A percentile compares a stretch with the other conserved stretches of the same genome.
These are phyloP conservation scores for Backusella macrospora DNA, from an alignment of 192 early-diverging fungal genomes.

Conservation along the genomic window DNA sequence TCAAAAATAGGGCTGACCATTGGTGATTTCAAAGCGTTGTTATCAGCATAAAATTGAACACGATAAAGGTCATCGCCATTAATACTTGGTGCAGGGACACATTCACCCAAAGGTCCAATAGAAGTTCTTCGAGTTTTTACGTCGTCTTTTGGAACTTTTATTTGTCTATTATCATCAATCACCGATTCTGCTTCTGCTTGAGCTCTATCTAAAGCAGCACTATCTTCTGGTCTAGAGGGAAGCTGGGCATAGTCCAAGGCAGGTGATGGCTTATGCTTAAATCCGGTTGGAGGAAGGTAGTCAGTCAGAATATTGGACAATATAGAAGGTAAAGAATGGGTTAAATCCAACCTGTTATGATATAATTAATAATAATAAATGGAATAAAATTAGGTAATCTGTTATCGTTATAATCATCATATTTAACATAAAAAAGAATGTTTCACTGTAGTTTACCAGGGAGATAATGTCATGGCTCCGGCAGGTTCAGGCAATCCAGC, in stretches of 20 bases:
- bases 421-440: not conserved
- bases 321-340: slow-evolving; percentile 50
- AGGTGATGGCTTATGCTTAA: slow-evolving; percentile 41
- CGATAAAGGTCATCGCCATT: slow-evolving; percentile 31
- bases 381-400: no score
- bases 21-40: slow-evolving; percentile 43
- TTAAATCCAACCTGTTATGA: slow-evolving; percentile 46
- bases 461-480: slow-evolving; percentile 59
- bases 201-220: not conserved
- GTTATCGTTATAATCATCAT: no score
- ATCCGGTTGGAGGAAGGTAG: slow-evolving; percentile 50
- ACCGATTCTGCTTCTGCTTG: not conserved
- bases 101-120: slow-evolving; percentile 21
- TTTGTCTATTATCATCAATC: not conserved
- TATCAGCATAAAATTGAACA: slow-evolving; percentile 50
- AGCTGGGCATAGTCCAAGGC: slow-evolving; percentile 32
- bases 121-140: slow-evolving; percentile 11
- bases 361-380: not conserved
- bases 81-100: not conserved
- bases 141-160: not conserved
- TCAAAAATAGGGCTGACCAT: slow-evolving; percentile 53
- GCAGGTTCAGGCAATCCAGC: slow-evolving; percentile 57
- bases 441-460: slow-evolving; percentile 51
- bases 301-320: slow-evolving; percentile 38
- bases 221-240: slow-evolving; percentile 19